Evolutionary conservation across 2,329 filamentous ascomycete species (phyloP), one percentile per base, ranked within the genome.

Genomic region (Leptographium galeiforme): DNA sequence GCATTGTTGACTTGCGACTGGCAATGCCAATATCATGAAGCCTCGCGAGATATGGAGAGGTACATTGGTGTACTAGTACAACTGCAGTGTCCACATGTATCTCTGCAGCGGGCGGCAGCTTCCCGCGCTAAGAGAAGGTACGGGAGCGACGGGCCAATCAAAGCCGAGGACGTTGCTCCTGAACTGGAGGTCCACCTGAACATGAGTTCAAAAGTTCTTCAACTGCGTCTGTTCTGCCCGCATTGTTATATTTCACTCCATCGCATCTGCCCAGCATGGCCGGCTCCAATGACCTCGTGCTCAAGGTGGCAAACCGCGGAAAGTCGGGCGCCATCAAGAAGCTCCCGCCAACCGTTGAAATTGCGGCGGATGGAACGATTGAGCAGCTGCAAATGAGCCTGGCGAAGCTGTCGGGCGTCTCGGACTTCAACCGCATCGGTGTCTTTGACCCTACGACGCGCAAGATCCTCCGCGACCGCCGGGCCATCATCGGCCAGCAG

Each of bases 381-480:
- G 79, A 84, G 61, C 75, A 80, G 63, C 71, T 78, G 58, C 83
- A 84, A 70, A 67, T 68, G 43, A 60, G 69, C 43, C 68, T 84
- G 53, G 78, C 81, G 39, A 71, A 72, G 58, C 66, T 71, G 57
- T 66, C 72, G 16, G 71, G 71, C 47, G 70, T 81, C 48, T 65
- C 67, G 55, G 80, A 84, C 65, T 72, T 71, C 63, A 81, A 84
- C 67, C 78, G 79, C 54, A 71, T 84, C 57, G 81, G 81, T 34
- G 69, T 84, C 54, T 82, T 76, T 62, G 77, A 83, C 58, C 75
- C 81, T 0, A 66, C 70, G 41, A 78, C 75, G 56, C 79, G 76
- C 67, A 81, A 80, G 73, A 80, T 76, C 19, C 64, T 84, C 60
- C 83, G 82, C 68, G 73, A 84, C 67, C 75, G 79, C 59, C 76